phyloP scores from a whole-genome alignment of 2,329 filamentous ascomycete genomes.

The Cucurbitaria berberidis region DNA sequence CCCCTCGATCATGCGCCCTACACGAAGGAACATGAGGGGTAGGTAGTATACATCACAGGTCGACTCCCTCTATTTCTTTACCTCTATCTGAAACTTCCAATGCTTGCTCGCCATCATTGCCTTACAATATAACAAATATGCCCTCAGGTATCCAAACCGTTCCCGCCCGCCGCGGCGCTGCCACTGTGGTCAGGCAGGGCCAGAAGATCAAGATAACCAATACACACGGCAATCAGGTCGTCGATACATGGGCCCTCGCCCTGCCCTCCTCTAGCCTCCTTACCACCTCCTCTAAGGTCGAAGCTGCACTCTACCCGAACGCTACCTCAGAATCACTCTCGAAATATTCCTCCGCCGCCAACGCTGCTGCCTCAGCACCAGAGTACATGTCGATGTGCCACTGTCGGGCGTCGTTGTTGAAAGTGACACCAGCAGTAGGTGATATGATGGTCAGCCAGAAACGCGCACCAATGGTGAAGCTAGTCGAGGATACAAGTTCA shows the following conservation, averaged over 20 bases:
- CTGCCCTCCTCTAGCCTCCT: constrained; percentile 31
- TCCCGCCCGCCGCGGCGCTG: constrained; percentile 54
- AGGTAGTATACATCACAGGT: constrained; percentile 1
- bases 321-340: constrained; percentile 28
- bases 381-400: constrained; percentile 48
- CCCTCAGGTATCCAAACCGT: constrained; percentile 38
- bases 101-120: too few relatives aligned
- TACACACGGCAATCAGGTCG: constrained; percentile 57
- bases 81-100: not conserved
- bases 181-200: constrained; percentile 44
- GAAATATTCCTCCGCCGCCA: constrained; percentile 30
- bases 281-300: constrained; percentile 28
- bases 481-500: constrained; percentile 42
- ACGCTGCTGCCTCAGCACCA: constrained; percentile 34
- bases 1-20: constrained; percentile 16
- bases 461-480: constrained; percentile 40
- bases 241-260: constrained; percentile 59
- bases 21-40: constrained; percentile 14
- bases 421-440: constrained; percentile 37
- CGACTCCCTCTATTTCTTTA: not conserved
- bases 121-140: constrained; percentile 8
- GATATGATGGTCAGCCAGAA: constrained; percentile 44
- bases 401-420: constrained; percentile 37
- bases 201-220: constrained; percentile 57
- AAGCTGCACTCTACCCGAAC: constrained; percentile 39